phyloP scores from a whole-genome alignment of 768 basidiomycete genomes.

The Russula compacta region DNA sequence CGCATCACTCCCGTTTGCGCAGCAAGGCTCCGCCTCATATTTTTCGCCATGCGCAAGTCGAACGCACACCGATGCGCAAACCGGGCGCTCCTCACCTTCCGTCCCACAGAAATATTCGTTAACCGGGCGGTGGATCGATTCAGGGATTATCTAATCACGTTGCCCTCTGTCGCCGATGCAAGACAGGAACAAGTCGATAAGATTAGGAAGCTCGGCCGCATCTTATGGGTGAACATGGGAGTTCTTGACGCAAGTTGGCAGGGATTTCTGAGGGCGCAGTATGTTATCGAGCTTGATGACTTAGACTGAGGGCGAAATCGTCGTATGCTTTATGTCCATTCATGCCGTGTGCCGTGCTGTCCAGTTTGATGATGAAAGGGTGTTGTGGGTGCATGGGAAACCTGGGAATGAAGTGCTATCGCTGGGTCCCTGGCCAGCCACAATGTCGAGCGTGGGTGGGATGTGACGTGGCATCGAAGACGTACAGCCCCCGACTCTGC shows the following conservation, averaged over 20 bases:
- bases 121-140: background rate
- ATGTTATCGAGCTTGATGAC: conserved; percentile 42
- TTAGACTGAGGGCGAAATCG: conserved; percentile 38
- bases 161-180: background rate
- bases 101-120: background rate
- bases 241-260: background rate
- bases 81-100: background rate
- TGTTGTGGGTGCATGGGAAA: background rate
- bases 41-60: background rate
- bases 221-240: background rate
- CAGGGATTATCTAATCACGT: background rate
- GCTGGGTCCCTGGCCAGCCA: background rate
- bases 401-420: background rate
- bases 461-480: too few relatives aligned
- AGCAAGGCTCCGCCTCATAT: background rate
- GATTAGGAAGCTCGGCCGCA: conserved; percentile 1
- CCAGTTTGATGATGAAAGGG: background rate
- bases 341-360: background rate
- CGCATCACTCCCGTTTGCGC: background rate
- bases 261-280: background rate
- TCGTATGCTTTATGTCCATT: conserved; percentile 23
- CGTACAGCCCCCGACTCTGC: too few relatives aligned
- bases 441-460: background rate
- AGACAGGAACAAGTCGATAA: background rate
- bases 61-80: background rate